Base-by-base conservation (phyloP, 2,329 filamentous ascomycete genomes). In the Fusarium austroafricanum region DNA sequence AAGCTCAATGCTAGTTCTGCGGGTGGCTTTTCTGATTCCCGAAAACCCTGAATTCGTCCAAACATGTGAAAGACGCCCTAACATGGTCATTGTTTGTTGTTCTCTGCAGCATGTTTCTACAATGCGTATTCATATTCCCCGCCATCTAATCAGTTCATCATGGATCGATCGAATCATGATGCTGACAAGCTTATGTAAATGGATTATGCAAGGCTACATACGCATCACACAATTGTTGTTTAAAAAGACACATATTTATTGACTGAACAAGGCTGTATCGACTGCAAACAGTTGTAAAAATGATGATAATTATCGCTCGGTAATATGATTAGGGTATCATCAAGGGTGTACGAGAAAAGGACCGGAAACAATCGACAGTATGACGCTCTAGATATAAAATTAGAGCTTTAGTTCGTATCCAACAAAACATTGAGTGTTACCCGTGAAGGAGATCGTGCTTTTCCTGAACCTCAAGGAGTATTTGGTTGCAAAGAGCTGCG, bases 21-120 rank as follows among this genome's bases (percentile, higher is more conserved):
- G 40, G 31, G 59, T 64, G 61, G 52, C 61, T 51, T 18, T 37
- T 63, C 44, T 56, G 17, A 40, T 31, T 50, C 44, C 26, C 12
- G 9, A 21, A 8, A 39, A 35, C 35, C 23, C 31, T 20, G 45
- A 37, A 37, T 15, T 43, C 10, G 12, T 43, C 21, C 9, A 46
- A 65, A 31, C 59, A 64, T 52, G 45, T 59, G 52, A 65, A 65
- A 46, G 31, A 29, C 15, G 28, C 8, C 35, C 20, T 31, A 39
- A 38, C 31, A 38, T 38, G 37, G 33, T 8, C 26, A 54, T 31
- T 54, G 45, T 29, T 40, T 29, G 35, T 37, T 53, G 8, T n/a
- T 20, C 14, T 31, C 31, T 18, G n/a, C 40, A 15, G 47, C 3
- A 14, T 26, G 21, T 26, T 29, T n/a, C 8, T 26, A 18, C 10